Base-by-base conservation (phyloP, 352 stramenopile genomes). In the Phytophthora parvispora region DNA sequence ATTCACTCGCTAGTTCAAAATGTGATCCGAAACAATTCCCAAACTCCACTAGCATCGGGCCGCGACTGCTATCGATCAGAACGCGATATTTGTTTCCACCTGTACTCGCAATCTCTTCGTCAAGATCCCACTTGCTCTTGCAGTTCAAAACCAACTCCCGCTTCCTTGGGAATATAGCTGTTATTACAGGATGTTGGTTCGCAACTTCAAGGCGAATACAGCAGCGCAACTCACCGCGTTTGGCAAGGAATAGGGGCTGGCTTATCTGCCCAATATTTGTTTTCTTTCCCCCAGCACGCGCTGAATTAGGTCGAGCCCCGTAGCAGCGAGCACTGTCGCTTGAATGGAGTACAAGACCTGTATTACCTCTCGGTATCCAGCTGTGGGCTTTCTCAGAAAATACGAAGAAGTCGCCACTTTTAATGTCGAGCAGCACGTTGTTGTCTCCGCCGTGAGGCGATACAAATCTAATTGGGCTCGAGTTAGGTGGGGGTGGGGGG, bases 31-130 rank as follows among this genome's bases (percentile, higher is more conserved):
- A 58, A 54, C 83, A 86, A 64, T 96, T 94, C 67, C 89, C 84
- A 73, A 94, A 96, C 60, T 94, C 89, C 6, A 94, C 58, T n/a
- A 96, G 49, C 81, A 95, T 86, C 0, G 89, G 89, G 0, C 89
- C 89, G 0, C 87, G 82, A 60, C 54, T 82, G 52, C 86, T 95
- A 65, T 96, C 89, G 18, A 93, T 66, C 9, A 95, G 75, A n/a
- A 96, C 87, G n/a, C 68, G 72, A 62, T 93, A 94, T 58, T 81
- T 83, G 69, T 96, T 96, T 29, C 67, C 75, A 18, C 88, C 74
- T 8, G 89, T 96, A 60, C 77, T 84, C 48, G 76, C 84, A 55
- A 96, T 95, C 28, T 68, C 67, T 47, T 96, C 87, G 59, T 96
- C 89, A 16, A 96, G 63, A 54, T 95, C 86, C 86, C 84, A 96